Evolutionary conservation across 1,284 basidiomycete genomes (phyloP).

Genomic region (Cutaneotrichosporon cyanovorans): DNA sequence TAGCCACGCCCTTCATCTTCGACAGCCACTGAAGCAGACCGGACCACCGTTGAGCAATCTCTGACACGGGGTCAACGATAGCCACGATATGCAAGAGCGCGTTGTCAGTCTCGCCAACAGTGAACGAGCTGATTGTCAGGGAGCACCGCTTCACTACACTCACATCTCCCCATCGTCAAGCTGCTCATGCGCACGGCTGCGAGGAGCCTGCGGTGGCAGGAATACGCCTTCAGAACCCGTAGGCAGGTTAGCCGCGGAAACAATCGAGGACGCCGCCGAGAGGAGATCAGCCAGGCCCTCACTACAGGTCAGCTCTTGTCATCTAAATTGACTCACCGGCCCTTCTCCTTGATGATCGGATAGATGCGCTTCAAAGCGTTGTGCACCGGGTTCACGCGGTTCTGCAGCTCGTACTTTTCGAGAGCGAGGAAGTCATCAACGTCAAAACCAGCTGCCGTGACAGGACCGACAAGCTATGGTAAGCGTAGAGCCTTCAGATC

Average conservation of each 20-base stretch:
- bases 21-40: conserved; percentile 55
- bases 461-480: conserved; percentile 58
- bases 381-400: conserved; percentile 61
- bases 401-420: conserved; percentile 62
- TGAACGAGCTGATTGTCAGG: conserved; percentile 53
- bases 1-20: conserved; percentile 50
- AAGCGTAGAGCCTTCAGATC: neutral
- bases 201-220: conserved; percentile 52
- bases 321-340: conserved; percentile 44
- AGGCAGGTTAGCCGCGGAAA: conserved; percentile 57
- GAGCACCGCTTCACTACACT: conserved; percentile 21
- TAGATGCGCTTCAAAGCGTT: conserved; percentile 57
- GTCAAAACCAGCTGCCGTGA: conserved; percentile 54
- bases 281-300: conserved; percentile 55
- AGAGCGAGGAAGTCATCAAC: conserved; percentile 62
- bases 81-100: conserved; percentile 67
- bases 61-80: conserved; percentile 77
- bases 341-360: conserved; percentile 45
- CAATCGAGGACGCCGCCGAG: conserved; percentile 60
- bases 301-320: conserved; percentile 47
- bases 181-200: conserved; percentile 53
- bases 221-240: conserved; percentile 66
- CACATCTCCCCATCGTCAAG: conserved; percentile 61
- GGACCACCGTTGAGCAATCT: conserved; percentile 76
- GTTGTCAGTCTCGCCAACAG: conserved; percentile 58